Evolutionary conservation across 202 grass and related monocot genomes (phyloP).

Genomic region (Zizania palustris): DNA sequence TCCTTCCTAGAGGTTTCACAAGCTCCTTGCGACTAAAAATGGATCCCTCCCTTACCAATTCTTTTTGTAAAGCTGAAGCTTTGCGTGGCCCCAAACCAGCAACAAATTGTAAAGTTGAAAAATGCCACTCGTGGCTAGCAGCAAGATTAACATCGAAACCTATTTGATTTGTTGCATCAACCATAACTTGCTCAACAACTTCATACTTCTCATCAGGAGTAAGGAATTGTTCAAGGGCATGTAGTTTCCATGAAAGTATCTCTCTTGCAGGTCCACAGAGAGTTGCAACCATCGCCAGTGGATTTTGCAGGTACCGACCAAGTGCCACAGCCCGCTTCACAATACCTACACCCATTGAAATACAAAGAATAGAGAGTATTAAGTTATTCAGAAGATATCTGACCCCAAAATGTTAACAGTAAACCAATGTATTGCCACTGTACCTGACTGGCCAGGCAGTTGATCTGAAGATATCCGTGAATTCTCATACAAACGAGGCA

Average conservation of each 20-base stretch:
- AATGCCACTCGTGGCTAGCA: constrained; percentile 97
- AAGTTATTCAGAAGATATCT: constrained; percentile 21
- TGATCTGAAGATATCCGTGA: constrained; percentile 90
- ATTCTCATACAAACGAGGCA: constrained; percentile 90
- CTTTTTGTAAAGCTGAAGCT: constrained; percentile 83
- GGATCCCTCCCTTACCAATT: constrained; percentile 83
- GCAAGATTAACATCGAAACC: constrained; percentile 95
- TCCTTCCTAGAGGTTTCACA: constrained; percentile 78
- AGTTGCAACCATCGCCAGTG: constrained; percentile 88
- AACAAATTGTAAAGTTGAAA: constrained; percentile 87
- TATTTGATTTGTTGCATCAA: constrained; percentile 89
- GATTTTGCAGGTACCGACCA: constrained; percentile 91
- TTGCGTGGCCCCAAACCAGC: constrained; percentile 89
- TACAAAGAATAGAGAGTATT: constrained; percentile 7
- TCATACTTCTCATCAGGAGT: constrained; percentile 94
- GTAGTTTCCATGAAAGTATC: constrained; percentile 98
- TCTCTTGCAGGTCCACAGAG: constrained; percentile 93
- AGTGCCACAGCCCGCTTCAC: constrained; percentile 91
- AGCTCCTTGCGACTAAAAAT: constrained; percentile 89
- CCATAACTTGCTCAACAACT: constrained; percentile 95
- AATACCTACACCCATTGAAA: constrained; percentile 63
- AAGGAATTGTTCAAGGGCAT: constrained; percentile 79
- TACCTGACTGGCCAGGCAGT: constrained; percentile 85
- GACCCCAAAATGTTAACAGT: constrained; percentile 22
- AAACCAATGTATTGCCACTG: constrained; percentile 35